Evolutionary conservation across 2,329 filamentous ascomycete species (phyloP), one percentile per base, ranked within the genome.

Genomic region (Aschersonia sp.): DNA sequence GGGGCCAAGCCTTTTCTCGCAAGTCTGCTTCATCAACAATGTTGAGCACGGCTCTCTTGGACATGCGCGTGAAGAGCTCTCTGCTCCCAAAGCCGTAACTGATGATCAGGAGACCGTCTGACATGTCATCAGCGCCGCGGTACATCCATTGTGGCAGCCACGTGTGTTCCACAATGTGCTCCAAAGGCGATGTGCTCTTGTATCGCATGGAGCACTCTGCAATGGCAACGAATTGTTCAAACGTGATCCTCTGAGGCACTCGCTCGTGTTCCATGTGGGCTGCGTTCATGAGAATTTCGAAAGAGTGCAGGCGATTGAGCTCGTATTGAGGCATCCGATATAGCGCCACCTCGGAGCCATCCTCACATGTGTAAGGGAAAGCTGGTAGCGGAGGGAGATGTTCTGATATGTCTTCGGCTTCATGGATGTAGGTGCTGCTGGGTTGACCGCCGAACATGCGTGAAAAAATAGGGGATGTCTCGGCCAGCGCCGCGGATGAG

Each of bases 321-420:
- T 76, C 72, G 31, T 63, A 55, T 53, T 76, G 72, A 2, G 72
- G 71, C 73, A 77, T 76, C 9, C 69, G 67, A 51, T 73, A 76
- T 1, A 76, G 53, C 51, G 60, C 68, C 2, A 67, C 67, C 51
- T 69, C 65, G 6, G 63, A 61, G 0, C 69, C 69, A 46, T 75
- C 69, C 33, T 62, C 59, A 51, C 63, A 71, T 11, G 60, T 56
- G 46, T 68, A 66, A 30, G 55, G 60, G 0, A 22, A 37, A 12
- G 57, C 60, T 1, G 67, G 61, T 0, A 61, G 55, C 0, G 63
- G 57, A 0, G 68, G 66, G 1, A 67, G 54, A 30, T 66, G 60
- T 2, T 56, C 52, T 5, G 56, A 51, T 5, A 67, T 60, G 44
- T 66, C 62, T 4, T 64, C 63, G 6, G 62, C 60, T n/a, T 68